Evolutionary conservation across 352 stramenopile genomes (phyloP), one percentile per base, ranked within the genome.

Genomic region (Globisporangium sylvaticum): DNA sequence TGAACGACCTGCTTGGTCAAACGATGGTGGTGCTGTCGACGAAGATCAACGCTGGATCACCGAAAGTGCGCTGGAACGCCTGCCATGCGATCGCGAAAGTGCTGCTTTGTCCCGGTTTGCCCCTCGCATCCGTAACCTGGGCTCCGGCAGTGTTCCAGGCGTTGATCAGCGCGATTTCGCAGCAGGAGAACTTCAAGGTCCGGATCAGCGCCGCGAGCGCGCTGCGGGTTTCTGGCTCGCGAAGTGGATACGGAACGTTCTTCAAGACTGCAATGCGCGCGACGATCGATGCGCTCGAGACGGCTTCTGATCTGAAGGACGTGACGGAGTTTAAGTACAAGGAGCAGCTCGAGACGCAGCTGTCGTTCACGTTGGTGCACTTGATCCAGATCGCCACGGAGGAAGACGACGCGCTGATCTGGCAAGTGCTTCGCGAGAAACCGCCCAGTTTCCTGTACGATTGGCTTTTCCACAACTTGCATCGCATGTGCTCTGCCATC

Each of bases 251-350:
- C 63, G 88, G 88, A 8, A 77, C 77, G 22, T 92, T 94, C 63
- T 96, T 88, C 68, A 68, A 81, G 46, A 75, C 70, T 8, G 84
- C 86, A 5, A 68, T 96, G 63, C 70, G 70, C 44, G 81, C 84
- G 15, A 89, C 80, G 12, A 73, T 90, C 46, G 86, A 96, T 68
- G 84, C 88, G 22, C 65, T 96, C n/a, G 88, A 96, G 70, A 89
- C 84, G 18, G 88, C 84, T 8, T 94, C 87, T 0, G 86, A 94
- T 57, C 67, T 96, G 61, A 92, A 94, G 55, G 88, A 96, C 59
- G 86, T 96, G 69, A 92, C 80, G 1, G 88, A 96, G 74, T 96
- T 94, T 76, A 85, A 87, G n/a, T 96, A 96, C 79, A 96, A 96
- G 68, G 86, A 92, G 62, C 88, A 96, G 58, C 71, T 96, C 7